These are phyloP conservation scores for Ascodesmis nigricans DNA, from an alignment of 495 filamentous ascomycete species.

Conservation along the genomic window DNA sequence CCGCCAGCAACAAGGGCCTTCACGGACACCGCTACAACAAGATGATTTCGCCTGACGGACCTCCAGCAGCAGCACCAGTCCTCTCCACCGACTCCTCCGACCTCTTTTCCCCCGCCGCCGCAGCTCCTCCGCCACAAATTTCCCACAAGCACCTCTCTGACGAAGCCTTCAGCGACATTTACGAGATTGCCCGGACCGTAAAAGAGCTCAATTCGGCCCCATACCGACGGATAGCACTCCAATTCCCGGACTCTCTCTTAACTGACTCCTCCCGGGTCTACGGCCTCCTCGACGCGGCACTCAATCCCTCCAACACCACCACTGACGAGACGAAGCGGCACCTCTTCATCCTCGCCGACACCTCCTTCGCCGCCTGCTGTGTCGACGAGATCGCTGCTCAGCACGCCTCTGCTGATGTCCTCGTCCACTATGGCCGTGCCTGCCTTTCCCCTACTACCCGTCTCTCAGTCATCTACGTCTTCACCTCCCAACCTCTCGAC, in stretches of 20 bases:
- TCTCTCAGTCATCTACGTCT: slow-evolving; percentile 79
- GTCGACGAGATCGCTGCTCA: slow-evolving; percentile 95
- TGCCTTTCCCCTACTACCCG: slow-evolving; percentile 80
- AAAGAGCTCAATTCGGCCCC: slow-evolving; percentile 44
- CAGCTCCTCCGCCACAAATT: slow-evolving; percentile 19
- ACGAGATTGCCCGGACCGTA: slow-evolving; percentile 71
- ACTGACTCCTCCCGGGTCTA: slow-evolving; percentile 66
- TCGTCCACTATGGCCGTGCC: slow-evolving; percentile 84
- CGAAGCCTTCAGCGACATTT: slow-evolving; percentile 50
- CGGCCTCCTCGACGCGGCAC: slow-evolving; percentile 37
- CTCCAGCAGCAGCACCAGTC: slow-evolving; percentile 36
- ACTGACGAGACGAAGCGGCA: slow-evolving; percentile 25
- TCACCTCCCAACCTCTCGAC: slow-evolving; percentile 47
- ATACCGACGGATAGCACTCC: slow-evolving; percentile 63
- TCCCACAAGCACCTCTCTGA: slow-evolving; percentile 31
- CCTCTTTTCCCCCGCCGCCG: slow-evolving; percentile 35
- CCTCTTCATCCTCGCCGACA: slow-evolving; percentile 80
- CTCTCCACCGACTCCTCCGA: slow-evolving; percentile 76
- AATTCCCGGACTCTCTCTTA: slow-evolving; percentile 87
- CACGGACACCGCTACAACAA: too few species aligned
- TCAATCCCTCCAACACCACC: slow-evolving; percentile 25
- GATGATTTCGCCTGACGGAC: too few species aligned
- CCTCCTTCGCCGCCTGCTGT: slow-evolving; percentile 90
- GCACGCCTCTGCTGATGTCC: slow-evolving; percentile 71
- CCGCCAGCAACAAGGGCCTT: too few species aligned